Evolutionary conservation across 2,329 filamentous ascomycete genomes (phyloP).

Genomic region (Penicillium occitanis): DNA sequence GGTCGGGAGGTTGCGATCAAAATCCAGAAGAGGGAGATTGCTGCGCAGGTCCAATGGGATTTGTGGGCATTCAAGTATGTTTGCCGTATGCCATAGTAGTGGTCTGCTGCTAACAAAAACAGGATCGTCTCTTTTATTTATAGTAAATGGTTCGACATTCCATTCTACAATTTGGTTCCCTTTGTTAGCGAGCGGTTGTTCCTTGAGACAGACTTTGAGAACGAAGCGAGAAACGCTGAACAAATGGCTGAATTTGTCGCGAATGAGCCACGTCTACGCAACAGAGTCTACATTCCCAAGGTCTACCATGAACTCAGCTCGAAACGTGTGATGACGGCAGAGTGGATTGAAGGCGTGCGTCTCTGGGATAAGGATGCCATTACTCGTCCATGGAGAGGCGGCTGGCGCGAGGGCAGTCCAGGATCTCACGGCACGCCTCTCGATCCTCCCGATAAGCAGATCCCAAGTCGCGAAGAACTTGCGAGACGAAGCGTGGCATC

Average conservation of each 20-base stretch:
- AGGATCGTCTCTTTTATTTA: conserved; percentile 77
- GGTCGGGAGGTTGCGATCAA: conserved; percentile 93
- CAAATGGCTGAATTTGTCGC: conserved; percentile 76
- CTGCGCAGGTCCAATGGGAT: conserved; percentile 88
- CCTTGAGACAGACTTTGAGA: conserved; percentile 91
- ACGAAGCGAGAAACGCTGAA: conserved; percentile 85
- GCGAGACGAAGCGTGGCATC: conserved; percentile 26
- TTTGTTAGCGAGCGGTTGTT: conserved; percentile 90
- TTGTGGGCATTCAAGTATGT: conserved; percentile 83
- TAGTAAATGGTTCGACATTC: conserved; percentile 87
- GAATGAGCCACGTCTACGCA: conserved; percentile 71
- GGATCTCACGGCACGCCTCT: conserved; percentile 70
- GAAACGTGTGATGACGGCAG: conserved; percentile 82
- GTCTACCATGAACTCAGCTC: conserved; percentile 82
- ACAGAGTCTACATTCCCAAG: conserved; percentile 82
- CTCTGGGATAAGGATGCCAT: conserved; percentile 89
- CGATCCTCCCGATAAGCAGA: conserved; percentile 51
- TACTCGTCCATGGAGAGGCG: conserved; percentile 73
- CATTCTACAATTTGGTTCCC: conserved; percentile 83
- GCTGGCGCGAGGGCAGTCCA: conserved; percentile 71
- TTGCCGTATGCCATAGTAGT: no score
- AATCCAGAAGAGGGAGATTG: conserved; percentile 94
- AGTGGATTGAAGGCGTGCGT: conserved; percentile 95
- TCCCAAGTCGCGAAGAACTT: conserved; percentile 48
- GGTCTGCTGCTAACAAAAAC: background rate